Evolutionary conservation across 139 green algal species (phyloP).

Genomic region (Yamagishiella unicocca): DNA sequence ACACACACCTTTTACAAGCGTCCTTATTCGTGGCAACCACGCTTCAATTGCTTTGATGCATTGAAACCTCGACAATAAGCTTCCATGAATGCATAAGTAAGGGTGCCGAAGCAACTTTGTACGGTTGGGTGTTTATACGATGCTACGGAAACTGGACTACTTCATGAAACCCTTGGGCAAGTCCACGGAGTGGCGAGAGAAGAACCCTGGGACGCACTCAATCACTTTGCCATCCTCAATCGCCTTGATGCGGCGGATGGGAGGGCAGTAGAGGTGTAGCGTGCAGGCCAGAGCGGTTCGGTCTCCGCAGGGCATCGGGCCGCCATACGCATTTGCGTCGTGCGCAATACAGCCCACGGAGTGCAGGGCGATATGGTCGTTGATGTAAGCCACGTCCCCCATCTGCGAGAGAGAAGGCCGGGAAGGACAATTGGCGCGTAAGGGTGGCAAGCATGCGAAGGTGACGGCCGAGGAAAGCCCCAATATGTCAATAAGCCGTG

Average conservation of each 20-base stretch:
- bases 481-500: background rate
- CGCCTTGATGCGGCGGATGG: slow-evolving; percentile 6
- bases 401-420: background rate
- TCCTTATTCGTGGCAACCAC: background rate
- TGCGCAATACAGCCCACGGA: slow-evolving; percentile 22
- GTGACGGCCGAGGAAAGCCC: background rate
- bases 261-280: slow-evolving; percentile 36
- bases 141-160: background rate
- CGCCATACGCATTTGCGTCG: too few relatives aligned
- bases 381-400: slow-evolving; percentile 60
- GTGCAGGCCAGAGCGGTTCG: background rate
- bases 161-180: background rate
- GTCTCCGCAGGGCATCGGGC: too few relatives aligned
- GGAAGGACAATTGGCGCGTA: too few relatives aligned
- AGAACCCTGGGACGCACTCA: slow-evolving; percentile 20
- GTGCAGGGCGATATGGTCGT: slow-evolving; percentile 58
- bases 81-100: too few relatives aligned
- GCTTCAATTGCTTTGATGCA: background rate
- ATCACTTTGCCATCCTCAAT: background rate
- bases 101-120: too few relatives aligned
- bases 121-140: too few relatives aligned
- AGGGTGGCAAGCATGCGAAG: background rate
- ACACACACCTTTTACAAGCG: too few relatives aligned
- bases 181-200: slow-evolving; percentile 3
- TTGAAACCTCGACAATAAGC: background rate